Evolutionary conservation across 495 filamentous ascomycete species (phyloP).

Genomic region (Aspergillus nanangensis): DNA sequence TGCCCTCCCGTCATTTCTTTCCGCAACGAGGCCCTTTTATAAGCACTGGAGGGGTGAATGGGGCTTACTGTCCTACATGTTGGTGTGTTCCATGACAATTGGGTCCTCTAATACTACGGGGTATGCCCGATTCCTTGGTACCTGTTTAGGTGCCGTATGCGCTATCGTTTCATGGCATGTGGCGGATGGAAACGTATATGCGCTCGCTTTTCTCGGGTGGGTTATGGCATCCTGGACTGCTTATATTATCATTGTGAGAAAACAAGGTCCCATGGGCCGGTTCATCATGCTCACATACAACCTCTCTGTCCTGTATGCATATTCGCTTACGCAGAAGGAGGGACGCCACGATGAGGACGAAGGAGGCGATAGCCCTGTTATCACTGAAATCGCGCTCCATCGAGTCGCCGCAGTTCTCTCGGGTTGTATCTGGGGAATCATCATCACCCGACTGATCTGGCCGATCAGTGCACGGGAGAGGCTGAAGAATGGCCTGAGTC

Average conservation of each 20-base stretch:
- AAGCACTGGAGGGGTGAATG: slow-evolving; percentile 92
- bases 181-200: slow-evolving; percentile 64
- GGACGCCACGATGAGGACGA: slow-evolving; percentile 69
- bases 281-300: slow-evolving; percentile 96
- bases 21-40: slow-evolving; percentile 72
- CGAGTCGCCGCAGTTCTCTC: slow-evolving; percentile 81
- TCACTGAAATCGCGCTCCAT: slow-evolving; percentile 85
- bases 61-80: slow-evolving; percentile 95
- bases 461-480: slow-evolving; percentile 84
- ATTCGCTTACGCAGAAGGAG: slow-evolving; percentile 75
- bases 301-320: slow-evolving; percentile 91
- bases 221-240: slow-evolving; percentile 76
- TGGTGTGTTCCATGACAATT: slow-evolving; percentile 96
- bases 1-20: slow-evolving; percentile 80
- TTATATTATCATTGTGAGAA: slow-evolving; percentile 79
- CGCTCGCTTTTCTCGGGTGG: slow-evolving; percentile 74
- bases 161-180: slow-evolving; percentile 74
- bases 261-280: slow-evolving; percentile 84
- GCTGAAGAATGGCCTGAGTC: slow-evolving; percentile 77
- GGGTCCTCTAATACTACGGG: slow-evolving; percentile 93
- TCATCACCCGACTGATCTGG: slow-evolving; percentile 88
- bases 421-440: slow-evolving; percentile 87
- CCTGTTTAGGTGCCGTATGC: slow-evolving; percentile 71
- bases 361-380: slow-evolving; percentile 78
- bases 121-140: slow-evolving; percentile 81